Evolutionary conservation across 805 yeast genomes (phyloP), one percentile per base, ranked within the genome.

Genomic region (Wickerhamiella dianesei): DNA sequence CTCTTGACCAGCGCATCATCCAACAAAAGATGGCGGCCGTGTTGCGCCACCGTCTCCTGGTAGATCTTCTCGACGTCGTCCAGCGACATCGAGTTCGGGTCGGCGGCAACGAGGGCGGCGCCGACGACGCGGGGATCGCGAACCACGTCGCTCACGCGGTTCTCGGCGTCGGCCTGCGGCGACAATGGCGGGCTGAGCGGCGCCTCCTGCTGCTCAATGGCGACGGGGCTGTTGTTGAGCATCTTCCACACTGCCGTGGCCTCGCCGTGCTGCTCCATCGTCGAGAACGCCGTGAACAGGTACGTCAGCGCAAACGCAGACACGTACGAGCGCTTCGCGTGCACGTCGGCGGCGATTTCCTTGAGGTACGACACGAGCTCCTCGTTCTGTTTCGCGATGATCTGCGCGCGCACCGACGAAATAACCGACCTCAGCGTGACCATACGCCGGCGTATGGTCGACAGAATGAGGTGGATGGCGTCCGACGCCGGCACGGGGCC

Each of bases 1-100:
- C 53, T 49, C 17, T 41, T 16, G 4, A 53, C 50, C 21, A 56
- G 49, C 8, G 59, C 56, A 29, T 55, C 59, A 16, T 56, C 60
- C 35, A 55, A 44, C n/a, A 49, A 46, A 13, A 56, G 35, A 39
- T 50, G 48, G 16, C 48, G 35, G 41, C 60, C 59, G 35, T 50
- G 46, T 25, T 44, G 35, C 37, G 41, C 48, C n/a, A 50, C 50
- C 14, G 60, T 50, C 2, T 46, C 45, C 17, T 42, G 44, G 40
- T 56, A 47, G n/a, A 48, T 47, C 20, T 44, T 18, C 41, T 54
- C 54, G 22, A 56, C 44, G 35, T 50, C 56, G 16, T 51, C 58
- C 4, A 56, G 51, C 1, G 50, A 44, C n/a, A 54, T 40, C 2
- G 51, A 44, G 21, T 44, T 39, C 3, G 59, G 59, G 44, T 56